Conservation (phyloP, 805 yeast species). For the Brettanomyces sp. region DNA sequence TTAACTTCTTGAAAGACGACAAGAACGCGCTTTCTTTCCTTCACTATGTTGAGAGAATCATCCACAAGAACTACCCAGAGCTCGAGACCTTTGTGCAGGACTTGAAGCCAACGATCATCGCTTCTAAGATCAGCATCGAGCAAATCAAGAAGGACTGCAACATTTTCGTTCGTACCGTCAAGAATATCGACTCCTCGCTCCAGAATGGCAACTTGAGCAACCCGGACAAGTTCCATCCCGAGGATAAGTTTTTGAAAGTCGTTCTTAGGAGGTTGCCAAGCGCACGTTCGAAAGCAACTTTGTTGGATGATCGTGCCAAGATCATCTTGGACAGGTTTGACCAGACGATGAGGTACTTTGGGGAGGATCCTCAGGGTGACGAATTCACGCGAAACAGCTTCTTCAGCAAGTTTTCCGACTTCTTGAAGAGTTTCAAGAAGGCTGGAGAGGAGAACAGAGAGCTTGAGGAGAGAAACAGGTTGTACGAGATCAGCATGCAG, state of each 20-base stretch:
- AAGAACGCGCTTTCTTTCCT: slow-evolving; percentile 79
- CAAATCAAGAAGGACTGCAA: slow-evolving; percentile 68
- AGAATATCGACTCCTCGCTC: slow-evolving; percentile 64
- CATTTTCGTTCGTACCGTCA: slow-evolving; percentile 49
- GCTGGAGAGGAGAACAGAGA: slow-evolving; percentile 73
- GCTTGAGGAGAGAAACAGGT: slow-evolving; percentile 71
- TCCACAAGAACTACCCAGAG: slow-evolving; percentile 80
- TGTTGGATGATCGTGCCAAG: slow-evolving; percentile 54
- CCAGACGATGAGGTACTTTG: slow-evolving; percentile 70
- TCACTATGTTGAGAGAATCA: slow-evolving; percentile 83
- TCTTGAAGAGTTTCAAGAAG: slow-evolving; percentile 67
- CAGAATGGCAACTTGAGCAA: slow-evolving; percentile 82
- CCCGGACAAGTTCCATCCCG: slow-evolving; percentile 69
- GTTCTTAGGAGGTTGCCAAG: slow-evolving; percentile 62
- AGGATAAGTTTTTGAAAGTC: slow-evolving; percentile 56
- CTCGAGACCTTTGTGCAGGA: slow-evolving; percentile 70
- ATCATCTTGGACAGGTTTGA: slow-evolving; percentile 58
- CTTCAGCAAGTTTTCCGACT: slow-evolving; percentile 71
- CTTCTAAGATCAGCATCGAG: slow-evolving; percentile 72
- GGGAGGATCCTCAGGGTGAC: slow-evolving; percentile 74
- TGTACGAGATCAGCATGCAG: slow-evolving; percentile 69
- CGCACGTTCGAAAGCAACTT: slow-evolving; percentile 62
- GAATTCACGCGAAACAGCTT: slow-evolving; percentile 56
- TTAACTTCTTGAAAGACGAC: slow-evolving; percentile 85
- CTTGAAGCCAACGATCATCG: slow-evolving; percentile 43